These are phyloP conservation scores for Apostasia shenzhenica DNA, from an alignment of 106 monocot genomes.

Conservation along the genomic window DNA sequence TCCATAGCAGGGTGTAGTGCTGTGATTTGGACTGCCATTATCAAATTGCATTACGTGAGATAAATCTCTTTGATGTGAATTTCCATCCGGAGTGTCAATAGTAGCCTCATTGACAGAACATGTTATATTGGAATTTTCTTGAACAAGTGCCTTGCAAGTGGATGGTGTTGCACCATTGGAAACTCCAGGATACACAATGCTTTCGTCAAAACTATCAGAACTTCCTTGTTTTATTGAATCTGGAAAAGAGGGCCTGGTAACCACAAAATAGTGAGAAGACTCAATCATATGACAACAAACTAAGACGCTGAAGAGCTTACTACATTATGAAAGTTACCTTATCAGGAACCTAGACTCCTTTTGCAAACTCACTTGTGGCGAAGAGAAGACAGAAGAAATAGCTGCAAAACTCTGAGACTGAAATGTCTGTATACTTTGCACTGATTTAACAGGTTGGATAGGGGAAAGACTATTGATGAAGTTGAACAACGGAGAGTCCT, in stretches of 20 bases:
- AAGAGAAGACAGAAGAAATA: constrained; percentile 66
- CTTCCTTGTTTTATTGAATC: constrained; percentile 41
- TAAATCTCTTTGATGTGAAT: constrained; percentile 17
- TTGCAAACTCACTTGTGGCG: constrained; percentile 43
- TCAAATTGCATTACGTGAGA: constrained; percentile 30
- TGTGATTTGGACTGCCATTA: constrained; percentile 71
- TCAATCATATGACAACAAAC: not conserved
- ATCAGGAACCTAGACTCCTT: constrained; percentile 33
- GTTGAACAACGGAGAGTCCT: constrained; percentile 84
- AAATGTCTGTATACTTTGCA: constrained; percentile 37
- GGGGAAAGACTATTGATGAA: constrained; percentile 79
- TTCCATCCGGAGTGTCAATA: constrained; percentile 34
- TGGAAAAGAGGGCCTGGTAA: constrained; percentile 28
- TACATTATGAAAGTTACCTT: constrained; percentile 20
- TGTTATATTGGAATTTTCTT: constrained; percentile 22
- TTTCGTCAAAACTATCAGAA: constrained; percentile 25
- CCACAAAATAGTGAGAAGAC: not conserved
- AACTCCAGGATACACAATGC: constrained; percentile 7
- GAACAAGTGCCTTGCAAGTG: constrained; percentile 8
- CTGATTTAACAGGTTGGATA: constrained; percentile 66
- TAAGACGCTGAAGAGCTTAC: not conserved
- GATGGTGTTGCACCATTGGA: constrained; percentile 24
- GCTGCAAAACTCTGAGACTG: constrained; percentile 42
- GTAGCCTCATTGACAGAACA: constrained; percentile 40
- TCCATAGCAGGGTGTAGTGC: constrained; percentile 33